These are phyloP conservation scores for Phyllostachys edulis DNA, from an alignment of 176 grass and related monocot genomes.

Conservation along the genomic window DNA sequence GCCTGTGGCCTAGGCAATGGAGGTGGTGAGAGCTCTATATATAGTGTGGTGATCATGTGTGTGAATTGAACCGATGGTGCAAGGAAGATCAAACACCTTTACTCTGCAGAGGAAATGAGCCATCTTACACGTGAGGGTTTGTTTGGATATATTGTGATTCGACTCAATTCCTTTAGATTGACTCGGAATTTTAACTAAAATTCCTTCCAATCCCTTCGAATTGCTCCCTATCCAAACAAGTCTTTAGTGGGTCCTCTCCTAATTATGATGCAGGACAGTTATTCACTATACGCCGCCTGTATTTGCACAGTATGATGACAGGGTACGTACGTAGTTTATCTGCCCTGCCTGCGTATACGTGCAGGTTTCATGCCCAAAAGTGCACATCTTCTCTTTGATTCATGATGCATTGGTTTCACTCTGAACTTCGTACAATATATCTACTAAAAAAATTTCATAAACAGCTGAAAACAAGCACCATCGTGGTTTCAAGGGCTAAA, in stretches of 20 bases:
- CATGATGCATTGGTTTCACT: neutral
- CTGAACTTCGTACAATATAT: neutral
- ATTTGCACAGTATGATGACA: neutral
- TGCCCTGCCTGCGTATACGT: constrained; percentile 9
- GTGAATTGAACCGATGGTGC: neutral
- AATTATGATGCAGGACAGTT: neutral
- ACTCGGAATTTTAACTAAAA: too few species aligned
- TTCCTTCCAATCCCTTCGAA: too few species aligned
- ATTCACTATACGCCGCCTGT: neutral
- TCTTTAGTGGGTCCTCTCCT: neutral
- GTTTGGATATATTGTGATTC: too few species aligned
- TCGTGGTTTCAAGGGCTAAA: neutral
- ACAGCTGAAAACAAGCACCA: neutral
- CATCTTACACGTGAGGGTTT: too few species aligned
- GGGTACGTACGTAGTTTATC: neutral
- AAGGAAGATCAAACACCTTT: neutral
- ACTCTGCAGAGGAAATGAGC: neutral
- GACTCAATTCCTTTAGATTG: too few species aligned
- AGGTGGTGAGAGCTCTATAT: constrained; percentile 21
- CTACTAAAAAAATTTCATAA: neutral
- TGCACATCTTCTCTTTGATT: neutral
- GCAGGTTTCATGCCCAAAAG: neutral
- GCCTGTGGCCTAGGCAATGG: constrained; percentile 11
- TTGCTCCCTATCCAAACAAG: too few species aligned
- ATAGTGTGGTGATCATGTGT: constrained; percentile 26